A percentile compares a stretch with the other conserved stretches of the same genome.
These are phyloP conservation scores for Fusarium verrucosum DNA, from an alignment of 2,329 filamentous ascomycete species.

Conservation along the genomic window DNA sequence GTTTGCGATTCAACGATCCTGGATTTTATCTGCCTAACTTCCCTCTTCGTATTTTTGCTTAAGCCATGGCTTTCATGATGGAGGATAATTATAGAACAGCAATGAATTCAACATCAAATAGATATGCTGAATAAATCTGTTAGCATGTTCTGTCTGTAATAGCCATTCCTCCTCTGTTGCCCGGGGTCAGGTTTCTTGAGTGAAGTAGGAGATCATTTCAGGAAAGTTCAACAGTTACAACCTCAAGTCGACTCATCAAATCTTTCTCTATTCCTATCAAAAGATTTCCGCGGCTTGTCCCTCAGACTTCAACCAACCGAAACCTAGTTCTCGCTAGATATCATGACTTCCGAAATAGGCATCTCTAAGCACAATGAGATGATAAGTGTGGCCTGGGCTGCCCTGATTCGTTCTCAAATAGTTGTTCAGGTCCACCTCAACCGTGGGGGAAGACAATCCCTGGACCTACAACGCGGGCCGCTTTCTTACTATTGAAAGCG, in stretches of 20 bases:
- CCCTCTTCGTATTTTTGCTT: conserved; percentile 62
- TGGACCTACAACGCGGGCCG: no score
- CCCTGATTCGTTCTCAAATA: no score
- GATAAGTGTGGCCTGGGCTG: no score
- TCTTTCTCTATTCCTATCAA: not conserved
- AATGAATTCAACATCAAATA: conserved; percentile 12
- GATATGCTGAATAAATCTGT: not conserved
- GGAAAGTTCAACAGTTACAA: no score
- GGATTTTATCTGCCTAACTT: conserved; percentile 50
- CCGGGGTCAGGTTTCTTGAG: no score
- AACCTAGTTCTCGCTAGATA: not conserved
- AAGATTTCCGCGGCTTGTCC: not conserved
- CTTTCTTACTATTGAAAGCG: no score
- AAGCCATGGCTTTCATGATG: not conserved
- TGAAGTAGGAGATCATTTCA: no score
- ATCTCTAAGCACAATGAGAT: conserved; percentile 11
- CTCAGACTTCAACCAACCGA: not conserved
- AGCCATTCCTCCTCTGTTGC: no score
- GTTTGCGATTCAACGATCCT: conserved; percentile 67
- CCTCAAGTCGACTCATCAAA: no score
- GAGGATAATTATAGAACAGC: not conserved
- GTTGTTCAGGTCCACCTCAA: no score
- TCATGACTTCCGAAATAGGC: conserved; percentile 3
- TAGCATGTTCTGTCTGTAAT: no score
- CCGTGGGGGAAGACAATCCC: no score